Base-by-base conservation (phyloP, 2,329 filamentous ascomycete genomes). In the Colletotrichum sidae region DNA sequence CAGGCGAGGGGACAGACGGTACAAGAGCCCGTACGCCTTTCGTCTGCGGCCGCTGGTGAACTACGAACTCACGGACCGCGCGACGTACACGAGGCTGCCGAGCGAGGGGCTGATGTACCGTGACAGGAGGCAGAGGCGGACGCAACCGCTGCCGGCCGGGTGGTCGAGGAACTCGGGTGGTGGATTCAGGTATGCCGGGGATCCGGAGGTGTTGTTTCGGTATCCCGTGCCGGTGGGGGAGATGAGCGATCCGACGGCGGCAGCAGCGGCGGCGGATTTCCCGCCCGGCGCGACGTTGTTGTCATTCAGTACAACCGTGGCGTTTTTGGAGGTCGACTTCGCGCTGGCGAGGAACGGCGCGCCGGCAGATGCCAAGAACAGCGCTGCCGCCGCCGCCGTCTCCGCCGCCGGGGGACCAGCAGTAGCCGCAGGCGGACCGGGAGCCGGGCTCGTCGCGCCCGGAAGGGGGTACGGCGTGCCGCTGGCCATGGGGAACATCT, bases 401-500 rank as follows among this genome's bases (percentile, higher is more conserved):
- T 45, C 42, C 8, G 46, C 38, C 25, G 55, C 12, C 25, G 25
- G 8, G 25, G 46, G 46, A 8, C 17, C 25, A 6, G 55, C 38
- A 12, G 55, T 17, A 9, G 17, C 6, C 8, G 25, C 25, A 25
- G 39, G 6, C n/a, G 55, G 46, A 12, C 35, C 62, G 13, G 46
- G 10, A n/a, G 15, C 59, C 0, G 62, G 57, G 17, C 35, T 53
- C 34, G 58, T 55, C 2, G 62, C 57, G 15, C 52, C 62, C 6
- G 62, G 62, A 4, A 45, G 58, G 35, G 62, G 57, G 1, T 62
- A 56, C 33, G 62, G 62, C 11, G 62, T 65, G 35, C 80, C 79
- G 4, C 77, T 82, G 15, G 80, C 80, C 5, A 74, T 82, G 15
- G 80, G 80, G 34, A 80, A 79, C 57, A 79, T 83, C 68, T 79